Evolutionary conservation across 306 rosid genomes (phyloP).

Genomic region (Mucuna pruriens): DNA sequence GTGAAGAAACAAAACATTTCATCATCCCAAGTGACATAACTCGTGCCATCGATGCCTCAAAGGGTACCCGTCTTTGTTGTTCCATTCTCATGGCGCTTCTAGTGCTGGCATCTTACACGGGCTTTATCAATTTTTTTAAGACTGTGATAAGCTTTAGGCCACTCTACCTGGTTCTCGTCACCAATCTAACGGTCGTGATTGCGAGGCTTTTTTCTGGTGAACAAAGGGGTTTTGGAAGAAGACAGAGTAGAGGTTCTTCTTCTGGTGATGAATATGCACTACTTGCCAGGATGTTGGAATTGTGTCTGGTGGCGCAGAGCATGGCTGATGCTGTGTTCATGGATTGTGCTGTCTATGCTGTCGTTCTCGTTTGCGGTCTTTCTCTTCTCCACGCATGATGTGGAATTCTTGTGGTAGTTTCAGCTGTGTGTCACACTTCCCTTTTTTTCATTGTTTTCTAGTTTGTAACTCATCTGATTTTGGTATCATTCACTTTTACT

Average conservation of each 20-base stretch:
- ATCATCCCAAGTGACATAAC: conserved; percentile 53
- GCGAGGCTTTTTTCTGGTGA: conserved; percentile 49
- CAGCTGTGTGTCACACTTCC: neutral
- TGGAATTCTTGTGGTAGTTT: conserved; percentile 16
- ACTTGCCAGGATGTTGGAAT: conserved; percentile 57
- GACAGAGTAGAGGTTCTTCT: conserved; percentile 13
- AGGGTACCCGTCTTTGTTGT: conserved; percentile 54
- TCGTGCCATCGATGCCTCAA: conserved; percentile 63
- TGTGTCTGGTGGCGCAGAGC: conserved; percentile 53
- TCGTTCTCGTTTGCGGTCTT: conserved; percentile 67
- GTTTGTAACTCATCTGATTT: neutral
- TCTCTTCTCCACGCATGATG: conserved; percentile 42
- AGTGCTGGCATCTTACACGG: conserved; percentile 55
- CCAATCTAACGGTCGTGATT: conserved; percentile 65
- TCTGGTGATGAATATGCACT: conserved; percentile 43
- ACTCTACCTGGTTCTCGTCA: conserved; percentile 64
- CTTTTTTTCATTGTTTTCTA: neutral
- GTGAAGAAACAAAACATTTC: conserved; percentile 26
- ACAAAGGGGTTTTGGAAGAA: conserved; percentile 37
- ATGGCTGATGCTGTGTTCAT: conserved; percentile 73
- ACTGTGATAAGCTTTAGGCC: conserved; percentile 60
- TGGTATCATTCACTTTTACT: neutral
- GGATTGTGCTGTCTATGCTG: conserved; percentile 72
- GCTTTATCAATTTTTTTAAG: conserved; percentile 48
- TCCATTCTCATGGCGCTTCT: conserved; percentile 59